Evolutionary conservation across 805 yeast genomes (phyloP).

Genomic region (Saccharomycopsis sp.): DNA sequence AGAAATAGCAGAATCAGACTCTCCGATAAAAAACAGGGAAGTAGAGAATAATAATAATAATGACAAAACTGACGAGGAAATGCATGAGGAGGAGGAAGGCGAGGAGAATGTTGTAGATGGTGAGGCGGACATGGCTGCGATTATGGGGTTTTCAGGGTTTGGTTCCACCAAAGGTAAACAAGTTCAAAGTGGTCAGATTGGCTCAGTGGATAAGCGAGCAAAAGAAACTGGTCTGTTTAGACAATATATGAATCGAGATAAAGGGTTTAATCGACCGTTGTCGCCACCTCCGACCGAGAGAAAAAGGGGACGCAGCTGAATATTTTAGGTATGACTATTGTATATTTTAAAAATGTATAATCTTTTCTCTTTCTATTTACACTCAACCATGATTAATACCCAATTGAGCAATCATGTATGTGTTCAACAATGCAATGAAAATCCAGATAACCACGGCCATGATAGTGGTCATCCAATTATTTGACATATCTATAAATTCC

Average conservation of each 20-base stretch:
- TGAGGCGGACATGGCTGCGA: conserved; percentile 29
- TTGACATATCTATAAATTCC: conserved; percentile 47
- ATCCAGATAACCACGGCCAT: conserved; percentile 59
- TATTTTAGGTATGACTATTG: background rate
- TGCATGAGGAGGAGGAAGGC: conserved; percentile 4
- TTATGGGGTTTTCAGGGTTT: conserved; percentile 57
- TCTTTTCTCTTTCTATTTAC: background rate
- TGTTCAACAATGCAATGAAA: conserved; percentile 62
- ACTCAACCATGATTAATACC: background rate
- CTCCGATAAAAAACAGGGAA: conserved; percentile 24
- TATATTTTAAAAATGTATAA: background rate
- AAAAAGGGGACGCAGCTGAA: background rate
- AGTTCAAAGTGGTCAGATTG: conserved; percentile 41
- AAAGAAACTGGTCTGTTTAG: conserved; percentile 31
- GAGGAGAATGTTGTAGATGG: conserved; percentile 8
- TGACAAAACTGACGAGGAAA: conserved; percentile 21
- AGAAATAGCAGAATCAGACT: conserved; percentile 25
- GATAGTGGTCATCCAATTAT: conserved; percentile 49
- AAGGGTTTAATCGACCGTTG: conserved; percentile 49
- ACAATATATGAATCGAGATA: conserved; percentile 53
- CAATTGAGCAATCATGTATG: conserved; percentile 33
- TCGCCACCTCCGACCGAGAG: conserved; percentile 33
- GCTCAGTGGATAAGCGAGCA: conserved; percentile 31
- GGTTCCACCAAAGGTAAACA: conserved; percentile 50
- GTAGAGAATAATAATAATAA: conserved; percentile 12